phyloP scores from a whole-genome alignment of 108 stramenopile species.

The Discostella pseudostelligera region DNA sequence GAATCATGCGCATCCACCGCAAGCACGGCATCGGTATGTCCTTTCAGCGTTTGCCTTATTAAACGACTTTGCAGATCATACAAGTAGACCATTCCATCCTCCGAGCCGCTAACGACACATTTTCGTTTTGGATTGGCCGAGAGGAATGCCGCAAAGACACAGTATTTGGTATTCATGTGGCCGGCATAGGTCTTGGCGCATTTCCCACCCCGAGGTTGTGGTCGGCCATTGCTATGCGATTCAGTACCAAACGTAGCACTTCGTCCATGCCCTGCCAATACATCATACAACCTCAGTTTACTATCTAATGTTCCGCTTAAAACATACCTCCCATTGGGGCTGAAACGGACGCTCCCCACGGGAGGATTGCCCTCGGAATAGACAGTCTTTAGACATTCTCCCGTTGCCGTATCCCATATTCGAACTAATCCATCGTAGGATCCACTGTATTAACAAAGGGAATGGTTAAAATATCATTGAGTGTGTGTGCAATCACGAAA shows the following conservation, averaged over 20 bases:
- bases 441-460: conserved; percentile 27
- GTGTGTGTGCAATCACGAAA: background rate
- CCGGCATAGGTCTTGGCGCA: conserved; percentile 55
- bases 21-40: conserved; percentile 76
- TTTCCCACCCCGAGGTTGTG: conserved; percentile 28
- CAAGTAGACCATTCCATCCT: conserved; percentile 84
- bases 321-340: conserved; percentile 91
- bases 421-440: conserved; percentile 92
- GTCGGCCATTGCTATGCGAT: conserved; percentile 28
- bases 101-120: conserved; percentile 83
- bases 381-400: conserved; percentile 93
- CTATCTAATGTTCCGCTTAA: conserved; percentile 81
- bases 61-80: conserved; percentile 85
- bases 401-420: conserved; percentile 94
- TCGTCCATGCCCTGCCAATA: conserved; percentile 33
- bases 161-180: conserved; percentile 70
- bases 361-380: conserved; percentile 91
- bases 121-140: conserved; percentile 61
- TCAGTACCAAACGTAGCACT: conserved; percentile 21
- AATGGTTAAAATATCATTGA: background rate
- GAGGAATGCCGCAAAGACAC: conserved; percentile 70
- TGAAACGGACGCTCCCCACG: conserved; percentile 76
- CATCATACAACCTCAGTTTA: conserved; percentile 80
- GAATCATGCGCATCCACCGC: conserved; percentile 79
- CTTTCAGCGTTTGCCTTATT: conserved; percentile 71